Evolutionary conservation across 2,329 filamentous ascomycete species (phyloP), one percentile per base, ranked within the genome.

Genomic region (Penicillium hordei): DNA sequence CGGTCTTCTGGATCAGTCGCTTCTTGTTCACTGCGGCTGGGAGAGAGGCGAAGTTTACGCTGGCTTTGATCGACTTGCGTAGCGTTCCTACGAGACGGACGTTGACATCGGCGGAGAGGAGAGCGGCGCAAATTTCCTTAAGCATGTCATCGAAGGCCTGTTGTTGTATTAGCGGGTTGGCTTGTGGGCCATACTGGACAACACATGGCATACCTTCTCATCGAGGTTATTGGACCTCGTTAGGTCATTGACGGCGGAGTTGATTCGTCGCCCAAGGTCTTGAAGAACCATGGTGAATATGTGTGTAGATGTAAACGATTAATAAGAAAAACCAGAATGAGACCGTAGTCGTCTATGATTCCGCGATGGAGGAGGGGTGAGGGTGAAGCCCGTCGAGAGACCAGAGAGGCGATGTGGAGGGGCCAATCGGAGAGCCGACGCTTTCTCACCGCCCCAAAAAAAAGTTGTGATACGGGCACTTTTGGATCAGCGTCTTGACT

Each of bases 221-320:
- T 97, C 93, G 68, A 97, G 86, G 72, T 96, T 97, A 65, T 87
- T 90, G 58, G 94, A 91, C 71, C 93, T 85, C 59, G 93, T 96
- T 70, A 97, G 84, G 80, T 97, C 93, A 63, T 88, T 89, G 80
- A 99, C 90, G 70, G 94, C 94, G 82, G 91, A 86, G 80, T 97
- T 97, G 78, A 99, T 97, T 80, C 94, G 94, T 83, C 93, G 92
- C 69, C 94, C 94, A 59, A 99, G 86, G 85, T 99, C 94, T 87
- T 96, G 93, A 73, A 99, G 89, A 84, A 99, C 94, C 94, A 99
- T 99, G 74, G 71, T 75, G 71, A 60, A 58, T 53, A 25, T 34
- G 36, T 50, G 25, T 55, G 38, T 25, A 59, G 17, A 52, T 33
- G 21, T 40, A 58, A 58, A 45, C 45, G 52, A 57, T 54, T 51